These are phyloP conservation scores for Chlorella sorokiniana DNA, from an alignment of 139 green algal species.

Conservation along the genomic window DNA sequence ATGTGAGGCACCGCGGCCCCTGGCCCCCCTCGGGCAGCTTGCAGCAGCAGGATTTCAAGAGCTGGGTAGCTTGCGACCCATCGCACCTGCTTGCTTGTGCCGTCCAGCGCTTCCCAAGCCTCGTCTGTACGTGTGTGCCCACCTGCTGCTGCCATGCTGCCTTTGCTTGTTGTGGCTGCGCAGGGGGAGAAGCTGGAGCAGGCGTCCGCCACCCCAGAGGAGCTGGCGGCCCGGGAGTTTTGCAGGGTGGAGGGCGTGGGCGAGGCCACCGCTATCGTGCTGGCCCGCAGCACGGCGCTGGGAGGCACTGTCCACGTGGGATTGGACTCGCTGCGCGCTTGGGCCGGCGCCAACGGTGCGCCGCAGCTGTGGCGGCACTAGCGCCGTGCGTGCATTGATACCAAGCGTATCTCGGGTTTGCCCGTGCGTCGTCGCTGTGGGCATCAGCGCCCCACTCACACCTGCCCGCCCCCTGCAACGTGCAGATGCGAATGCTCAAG, in stretches of 20 bases:
- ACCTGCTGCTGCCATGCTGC: background rate
- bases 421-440: no score
- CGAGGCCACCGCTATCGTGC: constrained; percentile 42
- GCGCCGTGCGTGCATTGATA: background rate
- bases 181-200: constrained; percentile 19
- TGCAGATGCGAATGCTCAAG: background rate
- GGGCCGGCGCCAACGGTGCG: constrained; percentile 17
- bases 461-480: background rate
- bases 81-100: no score
- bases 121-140: no score
- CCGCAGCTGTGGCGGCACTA: background rate
- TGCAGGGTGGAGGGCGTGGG: constrained; percentile 47
- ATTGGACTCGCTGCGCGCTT: constrained; percentile 26
- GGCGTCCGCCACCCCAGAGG: background rate
- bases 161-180: background rate
- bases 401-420: no score
- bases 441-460: background rate
- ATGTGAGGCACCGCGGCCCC: background rate
- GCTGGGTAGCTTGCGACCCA: no score
- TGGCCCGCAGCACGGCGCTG: constrained; percentile 43
- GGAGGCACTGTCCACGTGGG: constrained; percentile 30
- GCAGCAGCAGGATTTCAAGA: no score
- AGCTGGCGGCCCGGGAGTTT: constrained; percentile 48
- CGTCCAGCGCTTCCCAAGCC: no score
- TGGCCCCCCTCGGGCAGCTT: background rate